Evolutionary conservation across 2,329 filamentous ascomycete species (phyloP), one percentile per base, ranked within the genome.

Genomic region (Ceratocystis albifundus): DNA sequence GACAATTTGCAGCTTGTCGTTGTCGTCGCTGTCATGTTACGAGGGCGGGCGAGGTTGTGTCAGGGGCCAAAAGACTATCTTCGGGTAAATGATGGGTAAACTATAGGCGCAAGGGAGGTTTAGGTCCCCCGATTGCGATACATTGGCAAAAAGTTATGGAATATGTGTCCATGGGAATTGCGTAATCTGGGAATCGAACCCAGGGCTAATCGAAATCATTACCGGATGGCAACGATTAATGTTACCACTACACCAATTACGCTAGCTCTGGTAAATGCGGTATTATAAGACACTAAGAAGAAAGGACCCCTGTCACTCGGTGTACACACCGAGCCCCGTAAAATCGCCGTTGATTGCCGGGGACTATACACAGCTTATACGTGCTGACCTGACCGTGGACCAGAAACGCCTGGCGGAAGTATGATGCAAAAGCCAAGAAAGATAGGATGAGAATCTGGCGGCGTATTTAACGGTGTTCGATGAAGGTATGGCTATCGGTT

Each of bases 161-260:
- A 25, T 6, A 53, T n/a, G 45, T 2, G 8, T 3, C 10, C 25
- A 55, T n/a, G 4, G 15, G 2, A 45, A 45, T 2, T 66, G 65
- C 59, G 59, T 66, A 66, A 66, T 66, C 57, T 66, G 65, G 48
- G 44, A 66, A 66, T 62, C 65, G 41, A 66, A 65, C 63, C 63
- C 63, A 65, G 63, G 63, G 63, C 63, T 65, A 65, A 65, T 65
- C 63, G 63, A 66, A 61, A 66, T 53, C 45, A 62, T 66, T 66
- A 28, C 62, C 28, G 17, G 55, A 66, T 66, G 59, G 44, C 65
- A 66, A 66, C 65, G 36, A 66, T 66, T 66, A 66, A 66, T 66
- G 59, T 62, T 66, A 66, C 65, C 57, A 66, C 59, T 62, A 66
- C 65, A 66, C 65, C 65, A 66, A 66, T 66, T 62, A 66, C 59